Base-by-base conservation (phyloP, 371 early-diverging fungal species). In the Zancudomyces culisetae region DNA sequence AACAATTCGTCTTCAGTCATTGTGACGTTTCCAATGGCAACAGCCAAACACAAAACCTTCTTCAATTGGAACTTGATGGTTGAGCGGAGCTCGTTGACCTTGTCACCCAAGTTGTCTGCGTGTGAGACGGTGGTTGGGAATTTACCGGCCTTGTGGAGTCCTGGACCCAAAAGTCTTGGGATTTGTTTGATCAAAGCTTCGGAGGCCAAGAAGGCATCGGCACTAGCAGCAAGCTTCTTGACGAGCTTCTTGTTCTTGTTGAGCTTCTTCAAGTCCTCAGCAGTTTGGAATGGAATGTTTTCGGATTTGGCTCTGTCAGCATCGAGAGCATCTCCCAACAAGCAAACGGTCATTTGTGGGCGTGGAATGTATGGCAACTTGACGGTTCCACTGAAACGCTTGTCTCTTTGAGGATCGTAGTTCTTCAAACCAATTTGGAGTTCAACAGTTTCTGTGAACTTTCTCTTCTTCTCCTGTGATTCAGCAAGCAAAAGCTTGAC, bases 51-150 rank as follows among this genome's bases (percentile, higher is more conserved):
- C 56, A 91, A 81, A 58, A 93, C 95, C 82, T 96, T 96, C 86
- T 96, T 96, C 56, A 97, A 74, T 76, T 97, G 97, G 86, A 98
- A 92, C 85, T 95, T 96, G 81, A 96, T 89, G 76, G 96, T 96
- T 69, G 88, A 83, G 70, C 88, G 85, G 75, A 92, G 77, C 68
- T 93, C 94, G 66, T 87, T 78, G 66, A 87, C 87, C 77, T 93
- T 90, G 59, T 77, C 88, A 49, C 72, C 73, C 58, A 98, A 77
- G 71, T 85, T 78, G 60, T 94, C 96, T 67, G 70, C 58, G 80
- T 91, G 93, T 61, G 87, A 75, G 68, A 93, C 87, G 56, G 98
- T 92, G 63, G 96, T 90, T 58, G 97, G 97, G 82, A 96, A 95
- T 77, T 95, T 92, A 66, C 97, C 94, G 72, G 93, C 76, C 76